Percentiles rank a stretch among this genome's conserved stretches.
phyloP scores from a whole-genome alignment of 192 early-diverging fungal genomes.

The Funneliformis mosseae region DNA sequence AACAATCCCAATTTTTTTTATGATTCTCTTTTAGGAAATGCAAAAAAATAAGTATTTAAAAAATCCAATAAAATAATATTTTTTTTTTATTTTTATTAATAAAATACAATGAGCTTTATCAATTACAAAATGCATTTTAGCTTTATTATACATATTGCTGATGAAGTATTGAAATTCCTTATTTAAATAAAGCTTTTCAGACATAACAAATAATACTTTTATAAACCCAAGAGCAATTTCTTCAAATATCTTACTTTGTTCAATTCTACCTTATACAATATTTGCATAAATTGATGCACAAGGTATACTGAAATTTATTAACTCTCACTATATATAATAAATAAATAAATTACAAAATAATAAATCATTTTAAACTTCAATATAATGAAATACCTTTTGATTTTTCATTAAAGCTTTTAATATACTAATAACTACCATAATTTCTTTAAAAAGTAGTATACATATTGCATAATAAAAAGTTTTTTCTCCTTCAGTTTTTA shows the following conservation, averaged over 20 bases:
- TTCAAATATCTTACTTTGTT: constrained; percentile 6
- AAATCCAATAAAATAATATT: too few relatives aligned
- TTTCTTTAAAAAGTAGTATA: background rate
- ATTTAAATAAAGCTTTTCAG: background rate
- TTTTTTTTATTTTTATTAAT: background rate
- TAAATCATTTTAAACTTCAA: background rate
- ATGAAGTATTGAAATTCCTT: background rate
- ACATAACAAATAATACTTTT: background rate
- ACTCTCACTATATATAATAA: background rate
- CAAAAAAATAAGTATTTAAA: background rate
- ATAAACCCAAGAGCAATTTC: background rate
- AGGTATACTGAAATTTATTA: background rate
- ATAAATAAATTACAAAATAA: background rate
- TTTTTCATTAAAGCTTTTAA: constrained; percentile 1
- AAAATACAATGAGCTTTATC: background rate
- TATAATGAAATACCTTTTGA: background rate
- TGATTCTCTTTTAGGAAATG: background rate
- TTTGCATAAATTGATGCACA: background rate
- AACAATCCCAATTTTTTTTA: background rate
- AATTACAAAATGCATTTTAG: background rate
- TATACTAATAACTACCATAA: background rate
- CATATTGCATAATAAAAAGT: background rate
- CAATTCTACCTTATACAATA: background rate
- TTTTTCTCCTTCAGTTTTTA: background rate
- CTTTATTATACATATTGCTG: background rate